phyloP scores from a whole-genome alignment of 495 filamentous ascomycete genomes.

The Barbatosphaeria neglecta region DNA sequence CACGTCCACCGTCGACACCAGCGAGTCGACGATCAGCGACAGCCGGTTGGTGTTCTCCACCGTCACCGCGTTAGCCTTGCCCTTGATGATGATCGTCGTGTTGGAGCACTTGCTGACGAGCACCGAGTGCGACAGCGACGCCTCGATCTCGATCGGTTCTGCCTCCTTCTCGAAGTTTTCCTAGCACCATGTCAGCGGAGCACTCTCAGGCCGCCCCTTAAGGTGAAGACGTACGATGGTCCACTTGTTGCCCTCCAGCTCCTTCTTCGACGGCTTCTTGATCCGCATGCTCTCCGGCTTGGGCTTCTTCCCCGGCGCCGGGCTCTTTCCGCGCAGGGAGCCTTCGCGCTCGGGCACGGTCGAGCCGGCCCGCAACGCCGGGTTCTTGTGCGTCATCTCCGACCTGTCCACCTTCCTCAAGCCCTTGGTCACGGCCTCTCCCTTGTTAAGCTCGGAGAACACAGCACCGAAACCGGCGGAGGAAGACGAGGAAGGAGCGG shows the following conservation, averaged over 20 bases:
- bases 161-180: slow-evolving; percentile 83
- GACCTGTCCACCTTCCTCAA: slow-evolving; percentile 88
- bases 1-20: slow-evolving; percentile 84
- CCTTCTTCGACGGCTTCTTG: slow-evolving; percentile 86
- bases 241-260: slow-evolving; percentile 94
- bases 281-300: slow-evolving; percentile 90
- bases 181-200: slow-evolving; percentile 22
- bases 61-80: slow-evolving; percentile 91
- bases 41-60: slow-evolving; percentile 80
- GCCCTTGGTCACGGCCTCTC: slow-evolving; percentile 70
- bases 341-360: slow-evolving; percentile 51
- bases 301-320: slow-evolving; percentile 77
- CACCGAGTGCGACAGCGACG: slow-evolving; percentile 73
- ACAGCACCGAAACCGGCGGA: slow-evolving; percentile 68
- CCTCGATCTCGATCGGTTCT: slow-evolving; percentile 62
- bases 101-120: slow-evolving; percentile 85
- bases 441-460: slow-evolving; percentile 82
- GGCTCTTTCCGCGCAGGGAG: slow-evolving; percentile 58
- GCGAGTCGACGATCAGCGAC: slow-evolving; percentile 74
- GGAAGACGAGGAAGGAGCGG: too few relatives aligned
- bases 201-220: not conserved
- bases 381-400: slow-evolving; percentile 98
- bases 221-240: slow-evolving; percentile 44
- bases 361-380: slow-evolving; percentile 64
- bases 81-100: slow-evolving; percentile 75